Conservation (phyloP, 2,329 filamentous ascomycete species). For the Coniochaeta sp. region DNA sequence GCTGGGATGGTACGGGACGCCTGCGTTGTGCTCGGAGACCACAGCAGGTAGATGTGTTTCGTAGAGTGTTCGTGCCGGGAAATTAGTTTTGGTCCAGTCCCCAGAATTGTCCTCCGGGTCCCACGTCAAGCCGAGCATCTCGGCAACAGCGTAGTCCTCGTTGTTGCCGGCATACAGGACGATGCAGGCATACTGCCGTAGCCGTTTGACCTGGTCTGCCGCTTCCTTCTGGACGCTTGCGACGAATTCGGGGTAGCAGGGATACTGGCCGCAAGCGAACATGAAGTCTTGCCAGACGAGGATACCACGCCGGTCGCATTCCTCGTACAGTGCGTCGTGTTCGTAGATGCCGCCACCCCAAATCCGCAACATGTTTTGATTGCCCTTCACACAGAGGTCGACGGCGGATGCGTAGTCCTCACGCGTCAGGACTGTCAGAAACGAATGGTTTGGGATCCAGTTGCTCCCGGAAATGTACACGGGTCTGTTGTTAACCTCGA, state of each 20-base stretch:
- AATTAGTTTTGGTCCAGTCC: slow-evolving; percentile 80
- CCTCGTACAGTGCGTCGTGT: slow-evolving; percentile 64
- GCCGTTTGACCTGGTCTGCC: slow-evolving; percentile 9
- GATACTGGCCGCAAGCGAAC: slow-evolving; percentile 77
- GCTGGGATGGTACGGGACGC: slow-evolving; percentile 73
- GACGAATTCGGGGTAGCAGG: slow-evolving; percentile 56
- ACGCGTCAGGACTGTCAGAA: slow-evolving; percentile 26
- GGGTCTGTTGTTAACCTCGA: slow-evolving; percentile 26
- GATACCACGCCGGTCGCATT: slow-evolving; percentile 71
- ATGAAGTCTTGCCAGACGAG: slow-evolving; percentile 88
- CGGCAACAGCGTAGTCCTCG: slow-evolving; percentile 85
- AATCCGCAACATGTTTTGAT: slow-evolving; percentile 45
- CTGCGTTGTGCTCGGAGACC: slow-evolving; percentile 66
- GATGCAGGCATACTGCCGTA: slow-evolving; percentile 82
- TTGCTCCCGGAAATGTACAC: slow-evolving; percentile 28
- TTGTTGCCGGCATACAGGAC: slow-evolving; percentile 92
- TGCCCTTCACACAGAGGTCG: slow-evolving; percentile 58
- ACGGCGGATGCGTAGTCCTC: slow-evolving; percentile 47
- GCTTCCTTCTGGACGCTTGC: slow-evolving; percentile 60
- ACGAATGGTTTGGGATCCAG: slow-evolving; percentile 29
- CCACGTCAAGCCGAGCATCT: slow-evolving; percentile 66
- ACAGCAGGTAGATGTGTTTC: slow-evolving; percentile 57
- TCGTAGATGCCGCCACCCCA: slow-evolving; percentile 66
- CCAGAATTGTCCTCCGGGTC: slow-evolving; percentile 67
- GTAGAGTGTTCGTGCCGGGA: slow-evolving; percentile 89